These are phyloP conservation scores for Parachaetomium inaequale DNA, from an alignment of 495 filamentous ascomycete genomes.

Conservation along the genomic window DNA sequence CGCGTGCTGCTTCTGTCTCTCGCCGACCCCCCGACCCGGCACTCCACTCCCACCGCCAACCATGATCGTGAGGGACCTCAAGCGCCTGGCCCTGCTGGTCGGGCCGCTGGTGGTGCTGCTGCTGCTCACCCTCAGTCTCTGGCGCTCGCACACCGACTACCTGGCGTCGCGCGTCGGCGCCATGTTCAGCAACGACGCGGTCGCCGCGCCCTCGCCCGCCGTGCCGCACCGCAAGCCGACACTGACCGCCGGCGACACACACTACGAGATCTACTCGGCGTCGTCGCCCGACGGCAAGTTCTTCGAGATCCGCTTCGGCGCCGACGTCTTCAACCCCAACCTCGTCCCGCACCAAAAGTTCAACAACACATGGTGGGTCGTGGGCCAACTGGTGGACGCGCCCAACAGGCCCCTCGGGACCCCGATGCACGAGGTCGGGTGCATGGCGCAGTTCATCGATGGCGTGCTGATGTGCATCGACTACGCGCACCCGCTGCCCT, in stretches of 20 bases:
- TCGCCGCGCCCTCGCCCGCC: neutral
- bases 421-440: slow-evolving; percentile 43
- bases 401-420: slow-evolving; percentile 10
- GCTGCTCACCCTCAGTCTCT: slow-evolving; percentile 26
- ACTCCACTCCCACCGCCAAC: neutral
- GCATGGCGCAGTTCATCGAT: slow-evolving; percentile 42
- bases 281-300: slow-evolving; percentile 40
- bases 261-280: slow-evolving; percentile 41
- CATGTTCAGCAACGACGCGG: slow-evolving; percentile 3
- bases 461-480: slow-evolving; percentile 40
- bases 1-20: slow-evolving; percentile 6
- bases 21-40: neutral
- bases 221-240: neutral
- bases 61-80: slow-evolving; percentile 36
- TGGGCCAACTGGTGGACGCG: slow-evolving; percentile 38
- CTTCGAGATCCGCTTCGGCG: slow-evolving; percentile 44
- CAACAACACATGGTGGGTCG: slow-evolving; percentile 45
- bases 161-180: slow-evolving; percentile 13
- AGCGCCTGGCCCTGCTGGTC: slow-evolving; percentile 30
- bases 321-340: slow-evolving; percentile 47
- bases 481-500: slow-evolving; percentile 37
- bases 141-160: slow-evolving; percentile 10
- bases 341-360: slow-evolving; percentile 49
- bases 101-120: slow-evolving; percentile 26
- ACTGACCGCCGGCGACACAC: slow-evolving; percentile 16